These are phyloP conservation scores for Globisporangium mamillatum DNA, from an alignment of 352 stramenopile genomes.

Conservation along the genomic window DNA sequence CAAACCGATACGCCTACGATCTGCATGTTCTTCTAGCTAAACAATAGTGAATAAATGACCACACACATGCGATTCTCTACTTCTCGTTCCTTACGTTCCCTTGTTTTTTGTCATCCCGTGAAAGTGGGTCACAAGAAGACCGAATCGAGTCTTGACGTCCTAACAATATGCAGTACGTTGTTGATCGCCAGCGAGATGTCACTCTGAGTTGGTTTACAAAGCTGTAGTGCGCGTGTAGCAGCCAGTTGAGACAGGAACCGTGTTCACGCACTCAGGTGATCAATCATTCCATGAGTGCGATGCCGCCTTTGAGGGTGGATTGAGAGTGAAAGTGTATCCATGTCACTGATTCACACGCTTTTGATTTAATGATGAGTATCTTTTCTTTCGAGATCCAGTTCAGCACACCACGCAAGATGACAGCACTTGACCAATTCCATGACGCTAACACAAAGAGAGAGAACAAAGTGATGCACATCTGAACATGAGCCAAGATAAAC, in stretches of 20 bases:
- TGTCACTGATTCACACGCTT: not conserved
- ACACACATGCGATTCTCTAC: not conserved
- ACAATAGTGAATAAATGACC: not conserved
- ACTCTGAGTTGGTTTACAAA: too few species aligned
- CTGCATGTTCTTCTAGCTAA: not conserved
- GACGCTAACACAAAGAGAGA: not conserved
- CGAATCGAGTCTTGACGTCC: too few species aligned
- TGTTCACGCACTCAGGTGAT: too few species aligned
- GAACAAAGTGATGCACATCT: not conserved
- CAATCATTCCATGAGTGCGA: too few species aligned
- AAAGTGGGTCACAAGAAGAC: too few species aligned
- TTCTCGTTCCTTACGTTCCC: not conserved
- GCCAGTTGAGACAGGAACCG: too few species aligned
- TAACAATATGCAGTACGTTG: too few species aligned
- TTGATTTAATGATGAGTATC: not conserved
- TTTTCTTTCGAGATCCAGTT: not conserved
- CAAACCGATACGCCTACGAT: conserved; percentile 22
- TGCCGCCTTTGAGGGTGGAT: too few species aligned
- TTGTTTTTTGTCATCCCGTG: not conserved
- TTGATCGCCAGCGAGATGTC: too few species aligned
- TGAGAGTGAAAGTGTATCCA: not conserved
- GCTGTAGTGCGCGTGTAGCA: too few species aligned
- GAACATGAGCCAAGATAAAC: too few species aligned
- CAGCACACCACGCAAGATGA: not conserved
- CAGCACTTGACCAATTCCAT: not conserved